Conservation (phyloP, 495 filamentous ascomycete species). For the Trichocladium uniseriatum region DNA sequence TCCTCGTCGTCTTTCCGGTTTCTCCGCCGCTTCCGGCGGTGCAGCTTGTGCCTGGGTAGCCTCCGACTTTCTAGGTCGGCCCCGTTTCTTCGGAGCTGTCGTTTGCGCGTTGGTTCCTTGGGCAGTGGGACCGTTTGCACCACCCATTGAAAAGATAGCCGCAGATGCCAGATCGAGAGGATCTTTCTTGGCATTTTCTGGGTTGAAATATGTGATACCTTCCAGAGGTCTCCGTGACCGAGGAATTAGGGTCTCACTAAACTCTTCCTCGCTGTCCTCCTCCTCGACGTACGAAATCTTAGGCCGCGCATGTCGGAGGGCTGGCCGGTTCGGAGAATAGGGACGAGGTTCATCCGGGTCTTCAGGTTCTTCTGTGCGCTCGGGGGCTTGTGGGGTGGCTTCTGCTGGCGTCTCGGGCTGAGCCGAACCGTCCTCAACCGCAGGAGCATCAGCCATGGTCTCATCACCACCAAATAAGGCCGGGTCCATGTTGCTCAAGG, state of each 20-base stretch:
- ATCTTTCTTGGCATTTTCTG: constrained; percentile 18
- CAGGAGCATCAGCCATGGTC: constrained; percentile 14
- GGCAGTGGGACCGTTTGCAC: background rate
- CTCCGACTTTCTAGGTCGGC: constrained; percentile 21
- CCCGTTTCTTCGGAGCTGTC: constrained; percentile 14
- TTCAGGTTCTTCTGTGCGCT: constrained; percentile 5
- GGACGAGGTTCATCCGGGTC: constrained; percentile 8
- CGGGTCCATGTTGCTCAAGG: constrained; percentile 33
- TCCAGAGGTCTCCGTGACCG: constrained; percentile 15
- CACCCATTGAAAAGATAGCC: constrained; percentile 17
- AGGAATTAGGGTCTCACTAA: constrained; percentile 28
- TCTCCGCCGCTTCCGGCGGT: background rate
- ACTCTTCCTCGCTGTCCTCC: constrained; percentile 31
- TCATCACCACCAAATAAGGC: constrained; percentile 23
- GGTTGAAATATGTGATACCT: constrained; percentile 11
- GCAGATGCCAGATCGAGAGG: constrained; percentile 34
- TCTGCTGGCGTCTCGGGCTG: constrained; percentile 1
- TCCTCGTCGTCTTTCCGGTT: constrained; percentile 10
- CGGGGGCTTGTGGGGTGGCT: background rate
- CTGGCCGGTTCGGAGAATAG: constrained; percentile 27
- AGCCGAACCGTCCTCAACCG: constrained; percentile 5
- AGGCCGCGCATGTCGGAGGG: constrained; percentile 38
- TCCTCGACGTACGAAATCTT: constrained; percentile 32
- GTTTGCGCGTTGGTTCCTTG: background rate
- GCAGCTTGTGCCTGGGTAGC: background rate